Evolutionary conservation across 2,329 filamentous ascomycete species (phyloP).

Genomic region (Blumeria graminis): DNA sequence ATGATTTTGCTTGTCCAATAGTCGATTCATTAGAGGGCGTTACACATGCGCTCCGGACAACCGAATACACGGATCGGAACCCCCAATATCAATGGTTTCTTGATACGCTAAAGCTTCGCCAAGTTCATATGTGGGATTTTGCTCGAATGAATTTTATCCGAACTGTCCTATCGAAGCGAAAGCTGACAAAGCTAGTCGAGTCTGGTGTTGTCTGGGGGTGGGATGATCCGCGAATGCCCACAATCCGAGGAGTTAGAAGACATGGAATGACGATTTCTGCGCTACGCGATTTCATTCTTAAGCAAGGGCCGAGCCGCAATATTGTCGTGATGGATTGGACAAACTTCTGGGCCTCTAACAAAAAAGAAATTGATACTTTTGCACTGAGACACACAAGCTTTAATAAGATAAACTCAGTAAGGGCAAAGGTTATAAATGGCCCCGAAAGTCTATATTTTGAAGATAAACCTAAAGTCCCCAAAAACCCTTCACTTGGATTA

Average conservation of each 20-base stretch:
- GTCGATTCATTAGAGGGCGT: conserved; percentile 63
- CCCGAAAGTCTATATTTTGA: conserved; percentile 37
- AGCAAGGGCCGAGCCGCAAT: conserved; percentile 64
- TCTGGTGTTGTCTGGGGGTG: conserved; percentile 55
- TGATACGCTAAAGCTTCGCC: conserved; percentile 45
- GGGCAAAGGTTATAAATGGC: conserved; percentile 41
- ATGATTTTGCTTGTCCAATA: conserved; percentile 67
- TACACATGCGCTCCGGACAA: conserved; percentile 61
- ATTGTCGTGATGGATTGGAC: conserved; percentile 71
- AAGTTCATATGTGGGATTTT: conserved; percentile 71
- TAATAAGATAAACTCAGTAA: conserved; percentile 44
- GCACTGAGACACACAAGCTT: conserved; percentile 54
- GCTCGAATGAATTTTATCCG: conserved; percentile 63
- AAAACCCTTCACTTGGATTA: conserved; percentile 62
- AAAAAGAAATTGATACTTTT: conserved; percentile 60
- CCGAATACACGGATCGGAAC: conserved; percentile 72
- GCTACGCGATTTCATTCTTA: conserved; percentile 61
- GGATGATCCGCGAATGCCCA: conserved; percentile 75
- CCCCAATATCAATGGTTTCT: conserved; percentile 74
- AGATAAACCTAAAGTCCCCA: conserved; percentile 68
- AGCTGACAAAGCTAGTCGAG: conserved; percentile 64
- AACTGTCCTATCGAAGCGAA: conserved; percentile 67
- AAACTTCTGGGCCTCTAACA: conserved; percentile 44
- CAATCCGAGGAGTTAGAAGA: conserved; percentile 53
- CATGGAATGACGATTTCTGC: conserved; percentile 60